Evolutionary conservation across 2,329 filamentous ascomycete genomes (phyloP).

Genomic region (Pseudogymnoascus sp.): DNA sequence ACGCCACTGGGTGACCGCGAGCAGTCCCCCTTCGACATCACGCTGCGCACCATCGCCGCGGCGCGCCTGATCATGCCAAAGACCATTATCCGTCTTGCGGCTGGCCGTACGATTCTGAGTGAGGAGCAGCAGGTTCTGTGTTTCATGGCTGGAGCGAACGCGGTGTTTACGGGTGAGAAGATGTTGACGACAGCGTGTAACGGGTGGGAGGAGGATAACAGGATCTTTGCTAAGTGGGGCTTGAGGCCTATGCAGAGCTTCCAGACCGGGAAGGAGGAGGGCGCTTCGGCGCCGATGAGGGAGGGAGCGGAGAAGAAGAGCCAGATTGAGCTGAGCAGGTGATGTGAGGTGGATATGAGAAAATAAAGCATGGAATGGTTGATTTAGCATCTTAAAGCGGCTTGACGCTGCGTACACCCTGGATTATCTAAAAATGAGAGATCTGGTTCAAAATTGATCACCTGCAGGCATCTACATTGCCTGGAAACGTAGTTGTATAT

Average conservation of each 20-base stretch:
- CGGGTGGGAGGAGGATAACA: conserved; percentile 81
- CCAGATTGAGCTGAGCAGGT: background rate
- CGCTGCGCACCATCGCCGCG: conserved; percentile 77
- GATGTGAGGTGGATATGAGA: background rate
- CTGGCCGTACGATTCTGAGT: conserved; percentile 73
- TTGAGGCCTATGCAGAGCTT: conserved; percentile 62
- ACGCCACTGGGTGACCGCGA: conserved; percentile 73
- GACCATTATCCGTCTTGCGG: conserved; percentile 81
- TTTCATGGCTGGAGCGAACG: conserved; percentile 86
- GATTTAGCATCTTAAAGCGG: background rate
- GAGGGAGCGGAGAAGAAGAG: conserved; percentile 10
- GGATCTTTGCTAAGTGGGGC: conserved; percentile 78
- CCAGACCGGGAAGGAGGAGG: conserved; percentile 24
- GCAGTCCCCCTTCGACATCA: conserved; percentile 67
- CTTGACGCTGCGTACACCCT: background rate
- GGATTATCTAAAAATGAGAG: background rate
- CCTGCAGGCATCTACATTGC: background rate
- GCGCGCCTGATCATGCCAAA: conserved; percentile 75
- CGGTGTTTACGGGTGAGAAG: conserved; percentile 93
- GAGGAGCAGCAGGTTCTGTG: conserved; percentile 86
- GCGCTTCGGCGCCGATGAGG: conserved; percentile 16
- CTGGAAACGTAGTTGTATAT: background rate
- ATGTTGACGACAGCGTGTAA: conserved; percentile 91
- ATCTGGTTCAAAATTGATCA: background rate
- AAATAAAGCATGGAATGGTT: background rate